Evolutionary conservation across 495 filamentous ascomycete species (phyloP).

Genomic region (Terfezia boudieri): DNA sequence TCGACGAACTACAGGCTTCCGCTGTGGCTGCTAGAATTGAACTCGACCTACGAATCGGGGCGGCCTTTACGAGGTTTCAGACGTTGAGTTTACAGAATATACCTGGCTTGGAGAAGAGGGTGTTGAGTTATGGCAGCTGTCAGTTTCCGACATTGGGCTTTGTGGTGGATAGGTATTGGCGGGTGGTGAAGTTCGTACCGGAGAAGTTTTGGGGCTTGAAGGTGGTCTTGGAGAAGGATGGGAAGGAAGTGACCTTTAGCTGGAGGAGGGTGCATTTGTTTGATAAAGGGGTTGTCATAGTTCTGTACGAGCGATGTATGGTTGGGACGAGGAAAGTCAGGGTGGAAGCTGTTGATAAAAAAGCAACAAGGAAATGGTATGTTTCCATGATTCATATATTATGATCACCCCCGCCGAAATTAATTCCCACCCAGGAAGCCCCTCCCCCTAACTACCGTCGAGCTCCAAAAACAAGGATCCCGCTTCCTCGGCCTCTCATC

Average conservation of each 20-base stretch:
- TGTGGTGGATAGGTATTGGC: conserved; percentile 84
- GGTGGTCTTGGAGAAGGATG: conserved; percentile 54
- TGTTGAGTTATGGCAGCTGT: conserved; percentile 86
- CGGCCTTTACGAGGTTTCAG: conserved; percentile 73
- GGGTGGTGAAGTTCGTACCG: conserved; percentile 78
- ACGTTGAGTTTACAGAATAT: conserved; percentile 50
- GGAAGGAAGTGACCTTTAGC: conserved; percentile 58
- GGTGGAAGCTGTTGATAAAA: conserved; percentile 63
- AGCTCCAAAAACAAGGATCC: conserved; percentile 91
- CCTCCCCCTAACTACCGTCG: conserved; percentile 84
- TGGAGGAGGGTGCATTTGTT: conserved; percentile 74
- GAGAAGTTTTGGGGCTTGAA: conserved; percentile 85
- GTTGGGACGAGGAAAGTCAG: conserved; percentile 43
- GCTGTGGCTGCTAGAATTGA: conserved; percentile 82
- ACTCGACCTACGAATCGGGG: conserved; percentile 76
- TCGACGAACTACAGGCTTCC: conserved; percentile 71
- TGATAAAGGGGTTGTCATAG: conserved; percentile 56
- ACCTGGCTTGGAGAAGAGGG: conserved; percentile 35
- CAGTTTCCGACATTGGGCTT: conserved; percentile 96
- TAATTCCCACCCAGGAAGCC: conserved; percentile 30
- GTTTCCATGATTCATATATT: not conserved
- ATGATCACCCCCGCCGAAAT: not conserved
- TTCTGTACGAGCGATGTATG: conserved; percentile 72
- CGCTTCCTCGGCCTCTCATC: conserved; percentile 65
- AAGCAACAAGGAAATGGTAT: conserved; percentile 74